Percentiles rank a stretch among this genome's conserved stretches.
Evolutionary conservation across 106 monocot genomes (phyloP).

Genomic region (Dendrobium nobile): DNA sequence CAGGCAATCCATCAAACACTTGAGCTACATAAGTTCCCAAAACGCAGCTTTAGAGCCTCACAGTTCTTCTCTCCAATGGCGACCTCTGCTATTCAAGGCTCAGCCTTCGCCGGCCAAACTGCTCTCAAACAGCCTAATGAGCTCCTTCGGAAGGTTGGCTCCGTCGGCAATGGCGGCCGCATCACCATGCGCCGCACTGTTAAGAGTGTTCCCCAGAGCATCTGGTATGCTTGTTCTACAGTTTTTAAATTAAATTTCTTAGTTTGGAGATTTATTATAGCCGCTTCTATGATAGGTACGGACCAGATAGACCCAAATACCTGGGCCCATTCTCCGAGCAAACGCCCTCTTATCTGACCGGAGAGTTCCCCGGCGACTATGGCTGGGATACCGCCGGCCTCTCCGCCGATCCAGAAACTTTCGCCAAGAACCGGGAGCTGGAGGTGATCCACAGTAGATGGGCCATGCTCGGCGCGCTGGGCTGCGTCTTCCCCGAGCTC

Average conservation of each 20-base stretch:
- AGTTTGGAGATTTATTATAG: too few species aligned
- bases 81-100: constrained; percentile 55
- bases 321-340: constrained; percentile 78
- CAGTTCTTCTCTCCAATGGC: constrained; percentile 31
- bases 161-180: constrained; percentile 35
- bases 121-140: constrained; percentile 38
- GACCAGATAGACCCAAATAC: constrained; percentile 65
- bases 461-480: constrained; percentile 77
- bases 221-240: constrained; percentile 36
- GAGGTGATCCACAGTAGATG: constrained; percentile 68
- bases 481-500: constrained; percentile 68
- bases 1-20: not conserved
- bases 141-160: constrained; percentile 50
- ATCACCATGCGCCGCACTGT: constrained; percentile 92
- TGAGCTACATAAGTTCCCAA: not conserved
- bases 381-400: constrained; percentile 80
- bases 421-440: constrained; percentile 57
- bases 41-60: not conserved
- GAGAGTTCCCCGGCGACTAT: constrained; percentile 78
- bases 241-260: too few species aligned
- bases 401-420: constrained; percentile 75
- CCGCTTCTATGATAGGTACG: constrained; percentile 34
- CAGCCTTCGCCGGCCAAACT: constrained; percentile 64
- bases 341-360: constrained; percentile 68
- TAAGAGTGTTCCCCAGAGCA: constrained; percentile 71